Evolutionary conservation across 495 filamentous ascomycete species (phyloP).

Genomic region (Acidomyces sp.): DNA sequence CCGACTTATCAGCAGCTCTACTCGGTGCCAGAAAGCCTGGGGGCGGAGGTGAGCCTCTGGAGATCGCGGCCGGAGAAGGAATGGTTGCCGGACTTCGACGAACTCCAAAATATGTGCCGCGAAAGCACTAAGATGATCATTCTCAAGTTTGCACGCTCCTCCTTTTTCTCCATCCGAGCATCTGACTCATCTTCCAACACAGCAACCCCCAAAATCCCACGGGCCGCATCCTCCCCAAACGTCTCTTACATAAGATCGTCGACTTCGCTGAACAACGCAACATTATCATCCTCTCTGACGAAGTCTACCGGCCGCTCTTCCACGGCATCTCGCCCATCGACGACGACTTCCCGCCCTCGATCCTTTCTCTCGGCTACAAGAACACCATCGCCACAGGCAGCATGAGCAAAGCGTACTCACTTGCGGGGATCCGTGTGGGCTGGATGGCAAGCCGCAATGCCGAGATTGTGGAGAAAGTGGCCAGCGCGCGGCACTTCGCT

Average conservation of each 20-base stretch:
- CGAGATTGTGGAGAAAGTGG: conserved; percentile 51
- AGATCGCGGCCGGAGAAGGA: conserved; percentile 49
- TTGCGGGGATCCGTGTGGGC: conserved; percentile 71
- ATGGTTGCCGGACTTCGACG: conserved; percentile 54
- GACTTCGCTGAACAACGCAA: conserved; percentile 47
- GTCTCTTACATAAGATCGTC: conserved; percentile 48
- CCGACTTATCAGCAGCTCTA: conserved; percentile 89
- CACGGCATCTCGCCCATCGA: conserved; percentile 51
- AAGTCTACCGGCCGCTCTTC: conserved; percentile 85
- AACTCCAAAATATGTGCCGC: conserved; percentile 53
- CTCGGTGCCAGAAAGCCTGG: conserved; percentile 58
- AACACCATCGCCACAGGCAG: conserved; percentile 64
- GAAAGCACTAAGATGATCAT: conserved; percentile 66
- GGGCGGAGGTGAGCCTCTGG: conserved; percentile 74
- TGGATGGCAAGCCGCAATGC: conserved; percentile 64
- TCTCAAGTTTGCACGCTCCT: conserved; percentile 37
- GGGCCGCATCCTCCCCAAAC: conserved; percentile 53
- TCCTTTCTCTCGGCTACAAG: conserved; percentile 58
- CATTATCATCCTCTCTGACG: conserved; percentile 62
- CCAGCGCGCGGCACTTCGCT: conserved; percentile 63
- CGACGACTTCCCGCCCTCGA: conserved; percentile 49
- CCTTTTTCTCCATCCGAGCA: background rate
- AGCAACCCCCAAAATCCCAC: conserved; percentile 89
- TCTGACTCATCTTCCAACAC: conserved; percentile 14
- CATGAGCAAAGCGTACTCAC: conserved; percentile 73